phyloP scores from a whole-genome alignment of 2,329 filamentous ascomycete species.

The Cladosporium velox region DNA sequence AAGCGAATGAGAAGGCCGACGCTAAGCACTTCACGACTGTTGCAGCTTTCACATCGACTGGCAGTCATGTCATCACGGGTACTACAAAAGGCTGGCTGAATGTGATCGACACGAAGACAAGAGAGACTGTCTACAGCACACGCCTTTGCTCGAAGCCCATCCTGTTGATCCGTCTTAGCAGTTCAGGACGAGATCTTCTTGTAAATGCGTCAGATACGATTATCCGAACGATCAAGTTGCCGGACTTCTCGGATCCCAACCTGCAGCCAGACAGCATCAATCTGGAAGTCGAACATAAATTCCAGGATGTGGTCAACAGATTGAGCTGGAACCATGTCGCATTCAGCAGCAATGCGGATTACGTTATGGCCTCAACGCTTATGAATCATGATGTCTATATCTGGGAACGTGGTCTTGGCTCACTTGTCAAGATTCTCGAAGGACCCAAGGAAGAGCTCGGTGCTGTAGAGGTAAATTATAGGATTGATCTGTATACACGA shows the following conservation, averaged over 20 bases:
- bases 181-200: conserved; percentile 82
- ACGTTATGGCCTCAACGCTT: conserved; percentile 92
- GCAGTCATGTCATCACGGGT: conserved; percentile 85
- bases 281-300: conserved; percentile 93
- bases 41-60: conserved; percentile 80
- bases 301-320: conserved; percentile 94
- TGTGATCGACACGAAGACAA: conserved; percentile 81
- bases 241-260: conserved; percentile 64
- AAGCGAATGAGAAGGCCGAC: conserved; percentile 84
- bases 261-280: conserved; percentile 84
- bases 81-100: conserved; percentile 97
- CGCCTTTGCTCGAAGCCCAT: conserved; percentile 86
- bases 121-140: conserved; percentile 83
- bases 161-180: conserved; percentile 80
- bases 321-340: conserved; percentile 96
- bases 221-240: conserved; percentile 87
- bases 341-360: conserved; percentile 91
- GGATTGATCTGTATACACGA: neutral
- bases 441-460: conserved; percentile 95
- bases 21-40: conserved; percentile 94
- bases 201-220: conserved; percentile 94
- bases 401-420: conserved; percentile 92
- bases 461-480: conserved; percentile 66
- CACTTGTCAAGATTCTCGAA: conserved; percentile 93
- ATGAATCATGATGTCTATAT: conserved; percentile 99